These are phyloP conservation scores for Euphrasia arctica DNA, from an alignment of 305 asterid genomes.

Conservation along the genomic window DNA sequence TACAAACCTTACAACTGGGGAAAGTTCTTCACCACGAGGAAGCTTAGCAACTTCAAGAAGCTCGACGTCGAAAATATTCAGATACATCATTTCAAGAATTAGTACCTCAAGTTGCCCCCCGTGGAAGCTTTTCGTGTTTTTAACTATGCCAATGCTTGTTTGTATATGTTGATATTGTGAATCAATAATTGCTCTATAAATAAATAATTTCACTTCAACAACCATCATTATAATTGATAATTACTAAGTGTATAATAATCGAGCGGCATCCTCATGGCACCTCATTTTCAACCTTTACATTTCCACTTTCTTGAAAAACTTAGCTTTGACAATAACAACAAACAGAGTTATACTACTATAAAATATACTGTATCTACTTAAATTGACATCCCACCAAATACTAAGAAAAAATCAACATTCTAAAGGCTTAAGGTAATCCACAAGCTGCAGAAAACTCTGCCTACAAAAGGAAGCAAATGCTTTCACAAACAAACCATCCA, in stretches of 20 bases:
- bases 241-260: no score
- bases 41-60: constrained; percentile 15
- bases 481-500: neutral
- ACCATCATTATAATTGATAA: no score
- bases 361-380: neutral
- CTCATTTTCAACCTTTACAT: neutral
- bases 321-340: neutral
- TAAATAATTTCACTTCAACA: neutral
- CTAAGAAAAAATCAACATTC: neutral
- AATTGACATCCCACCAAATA: neutral
- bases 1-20: constrained; percentile 16
- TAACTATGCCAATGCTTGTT: neutral
- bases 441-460: neutral
- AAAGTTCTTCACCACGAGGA: constrained; percentile 6
- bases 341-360: neutral
- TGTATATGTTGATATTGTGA: neutral
- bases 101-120: neutral
- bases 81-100: constrained; percentile 15
- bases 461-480: neutral
- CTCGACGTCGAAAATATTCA: constrained; percentile 17
- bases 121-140: neutral
- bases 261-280: no score
- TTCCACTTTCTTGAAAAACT: neutral
- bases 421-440: neutral
- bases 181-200: neutral